These are phyloP conservation scores for Polyporus arcularius DNA, from an alignment of 768 basidiomycete genomes.

Conservation along the genomic window DNA sequence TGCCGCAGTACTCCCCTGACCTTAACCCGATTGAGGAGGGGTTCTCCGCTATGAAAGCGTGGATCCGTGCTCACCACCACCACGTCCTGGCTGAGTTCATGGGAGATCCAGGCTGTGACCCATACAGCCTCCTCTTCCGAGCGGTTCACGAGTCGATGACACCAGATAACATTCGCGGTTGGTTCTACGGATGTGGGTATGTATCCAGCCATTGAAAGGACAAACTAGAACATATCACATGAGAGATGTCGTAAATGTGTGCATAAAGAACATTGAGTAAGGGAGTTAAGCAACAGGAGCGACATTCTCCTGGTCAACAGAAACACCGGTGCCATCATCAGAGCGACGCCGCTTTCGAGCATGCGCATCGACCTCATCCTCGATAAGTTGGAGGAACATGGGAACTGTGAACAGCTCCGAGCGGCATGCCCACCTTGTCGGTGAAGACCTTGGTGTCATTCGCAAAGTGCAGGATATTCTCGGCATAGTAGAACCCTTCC, in stretches of 20 bases:
- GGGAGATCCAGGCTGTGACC: neutral
- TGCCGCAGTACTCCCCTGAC: constrained; percentile 32
- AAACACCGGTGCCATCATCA: neutral
- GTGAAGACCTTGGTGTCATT: neutral
- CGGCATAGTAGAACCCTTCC: neutral
- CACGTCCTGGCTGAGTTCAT: neutral
- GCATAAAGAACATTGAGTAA: too few species aligned
- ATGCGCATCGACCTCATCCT: too few species aligned
- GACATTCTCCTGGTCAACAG: neutral
- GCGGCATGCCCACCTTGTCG: neutral
- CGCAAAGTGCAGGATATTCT: neutral
- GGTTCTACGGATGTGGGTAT: neutral
- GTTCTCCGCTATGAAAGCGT: constrained; percentile 29
- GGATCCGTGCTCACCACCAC: neutral
- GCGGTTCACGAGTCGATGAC: constrained; percentile 17
- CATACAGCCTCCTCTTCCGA: neutral
- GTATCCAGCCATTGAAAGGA: too few species aligned
- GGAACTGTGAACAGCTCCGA: neutral
- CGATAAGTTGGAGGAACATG: too few species aligned
- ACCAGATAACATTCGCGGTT: neutral
- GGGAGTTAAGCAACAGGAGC: neutral
- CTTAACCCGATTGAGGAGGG: constrained; percentile 32
- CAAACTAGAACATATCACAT: too few species aligned
- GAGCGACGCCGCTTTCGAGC: neutral
- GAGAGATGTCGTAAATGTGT: too few species aligned